Conservation (phyloP, 768 basidiomycete species). For the Mycena chlorophos region DNA sequence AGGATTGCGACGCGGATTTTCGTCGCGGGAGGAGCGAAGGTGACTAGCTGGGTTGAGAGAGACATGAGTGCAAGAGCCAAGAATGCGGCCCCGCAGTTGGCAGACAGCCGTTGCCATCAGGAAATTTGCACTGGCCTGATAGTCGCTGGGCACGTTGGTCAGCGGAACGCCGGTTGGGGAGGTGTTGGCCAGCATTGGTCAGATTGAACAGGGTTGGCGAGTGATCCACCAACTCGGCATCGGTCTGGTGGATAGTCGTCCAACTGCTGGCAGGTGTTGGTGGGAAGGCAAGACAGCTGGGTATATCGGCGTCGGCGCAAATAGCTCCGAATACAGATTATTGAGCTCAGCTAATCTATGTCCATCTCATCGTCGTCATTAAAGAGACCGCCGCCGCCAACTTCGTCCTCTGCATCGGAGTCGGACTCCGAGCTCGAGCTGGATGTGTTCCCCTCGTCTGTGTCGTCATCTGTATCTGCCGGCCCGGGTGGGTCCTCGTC, state of each 20-base stretch:
- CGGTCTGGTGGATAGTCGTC: neutral
- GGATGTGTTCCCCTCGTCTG: neutral
- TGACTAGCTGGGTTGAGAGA: conserved; percentile 31
- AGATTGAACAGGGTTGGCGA: neutral
- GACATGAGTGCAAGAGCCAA: neutral
- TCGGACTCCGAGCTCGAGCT: neutral
- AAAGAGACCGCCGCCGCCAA: neutral
- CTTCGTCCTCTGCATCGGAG: neutral
- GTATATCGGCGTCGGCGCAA: neutral
- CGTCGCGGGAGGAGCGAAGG: conserved; percentile 29
- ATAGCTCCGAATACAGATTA: neutral
- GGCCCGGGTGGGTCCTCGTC: neutral
- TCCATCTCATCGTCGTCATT: neutral
- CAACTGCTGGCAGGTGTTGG: neutral
- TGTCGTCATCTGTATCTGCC: neutral
- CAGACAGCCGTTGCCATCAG: too few relatives aligned
- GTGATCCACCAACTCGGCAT: neutral
- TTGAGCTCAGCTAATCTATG: neutral
- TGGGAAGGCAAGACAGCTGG: neutral
- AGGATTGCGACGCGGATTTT: conserved; percentile 44
- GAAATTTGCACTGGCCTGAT: neutral
- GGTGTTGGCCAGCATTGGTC: neutral
- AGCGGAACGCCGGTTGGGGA: neutral
- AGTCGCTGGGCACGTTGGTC: neutral
- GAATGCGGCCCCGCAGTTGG: too few relatives aligned